Evolutionary conservation across 129 eudicot genomes (phyloP).

Genomic region (Rutidosis leptorrhynchoides): DNA sequence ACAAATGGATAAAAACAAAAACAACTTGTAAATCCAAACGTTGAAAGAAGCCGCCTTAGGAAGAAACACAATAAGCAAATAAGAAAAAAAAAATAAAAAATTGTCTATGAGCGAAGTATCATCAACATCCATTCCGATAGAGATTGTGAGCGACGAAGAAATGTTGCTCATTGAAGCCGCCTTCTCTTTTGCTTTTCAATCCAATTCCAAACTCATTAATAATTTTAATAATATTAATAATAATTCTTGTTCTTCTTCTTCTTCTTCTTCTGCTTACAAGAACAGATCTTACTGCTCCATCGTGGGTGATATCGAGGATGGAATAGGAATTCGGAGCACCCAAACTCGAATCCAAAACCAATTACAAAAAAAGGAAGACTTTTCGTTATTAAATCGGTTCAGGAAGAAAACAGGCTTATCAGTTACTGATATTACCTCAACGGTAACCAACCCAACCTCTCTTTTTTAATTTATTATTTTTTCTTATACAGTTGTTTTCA

Average conservation of each 20-base stretch:
- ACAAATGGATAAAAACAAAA: too few species aligned
- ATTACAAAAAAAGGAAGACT: constrained; percentile 35
- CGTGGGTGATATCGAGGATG: constrained; percentile 48
- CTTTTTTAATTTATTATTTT: background rate
- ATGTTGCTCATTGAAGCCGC: constrained; percentile 88
- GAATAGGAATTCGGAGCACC: constrained; percentile 12
- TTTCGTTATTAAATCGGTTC: constrained; percentile 54
- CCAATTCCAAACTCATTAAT: constrained; percentile 49
- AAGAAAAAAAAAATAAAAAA: too few species aligned
- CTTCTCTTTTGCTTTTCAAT: constrained; percentile 42
- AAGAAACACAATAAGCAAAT: too few species aligned
- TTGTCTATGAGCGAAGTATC: too few species aligned
- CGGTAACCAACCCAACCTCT: constrained; percentile 36
- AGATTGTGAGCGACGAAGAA: constrained; percentile 71
- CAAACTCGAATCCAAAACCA: constrained; percentile 14
- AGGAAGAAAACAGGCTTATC: constrained; percentile 53
- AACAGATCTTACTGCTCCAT: too few species aligned
- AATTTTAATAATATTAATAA: background rate
- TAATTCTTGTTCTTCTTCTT: background rate
- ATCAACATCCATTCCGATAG: constrained; percentile 43
- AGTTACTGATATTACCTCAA: constrained; percentile 71
- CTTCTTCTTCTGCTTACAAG: background rate
- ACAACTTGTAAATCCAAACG: too few species aligned
- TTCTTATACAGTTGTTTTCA: background rate
- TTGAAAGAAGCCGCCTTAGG: too few species aligned